Conservation (phyloP, 257 asterid genomes). For the Ajuga chamaepitys region DNA sequence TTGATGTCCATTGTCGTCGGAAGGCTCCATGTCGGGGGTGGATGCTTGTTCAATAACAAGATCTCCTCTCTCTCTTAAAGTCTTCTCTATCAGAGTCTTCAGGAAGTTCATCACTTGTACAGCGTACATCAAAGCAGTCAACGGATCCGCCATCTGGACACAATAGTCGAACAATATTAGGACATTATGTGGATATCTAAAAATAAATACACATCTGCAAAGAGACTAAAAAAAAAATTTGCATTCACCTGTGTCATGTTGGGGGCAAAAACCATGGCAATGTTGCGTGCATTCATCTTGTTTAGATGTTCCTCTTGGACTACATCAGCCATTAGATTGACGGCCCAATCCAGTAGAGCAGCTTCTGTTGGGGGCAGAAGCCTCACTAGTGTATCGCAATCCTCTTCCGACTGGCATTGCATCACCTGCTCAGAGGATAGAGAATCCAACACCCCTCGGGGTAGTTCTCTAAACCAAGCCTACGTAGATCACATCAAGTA, state of each 20-base stretch:
- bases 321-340: slow-evolving; percentile 91
- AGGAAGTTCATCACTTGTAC: slow-evolving; percentile 96
- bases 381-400: slow-evolving; percentile 61
- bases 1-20: slow-evolving; percentile 57
- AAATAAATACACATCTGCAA: not conserved
- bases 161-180: too few species aligned
- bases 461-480: slow-evolving; percentile 99
- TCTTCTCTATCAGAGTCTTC: slow-evolving; percentile 76
- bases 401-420: slow-evolving; percentile 87
- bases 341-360: slow-evolving; percentile 85
- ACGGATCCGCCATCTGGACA: slow-evolving; percentile 79
- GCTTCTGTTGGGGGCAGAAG: slow-evolving; percentile 85
- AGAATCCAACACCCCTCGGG: slow-evolving; percentile 85
- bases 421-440: slow-evolving; percentile 86
- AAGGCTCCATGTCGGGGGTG: slow-evolving; percentile 36
- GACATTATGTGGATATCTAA: too few species aligned
- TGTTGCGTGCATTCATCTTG: slow-evolving; percentile 92
- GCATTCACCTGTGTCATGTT: slow-evolving; percentile 88
- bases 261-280: slow-evolving; percentile 98
- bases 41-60: slow-evolving; percentile 37
- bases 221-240: not conserved
- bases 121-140: slow-evolving; percentile 88
- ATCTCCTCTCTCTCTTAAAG: slow-evolving; percentile 61
- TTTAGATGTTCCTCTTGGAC: slow-evolving; percentile 75
- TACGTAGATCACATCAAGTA: slow-evolving; percentile 16